phyloP scores from a whole-genome alignment of 2,329 filamentous ascomycete genomes.

The Arthroderma sp. region DNA sequence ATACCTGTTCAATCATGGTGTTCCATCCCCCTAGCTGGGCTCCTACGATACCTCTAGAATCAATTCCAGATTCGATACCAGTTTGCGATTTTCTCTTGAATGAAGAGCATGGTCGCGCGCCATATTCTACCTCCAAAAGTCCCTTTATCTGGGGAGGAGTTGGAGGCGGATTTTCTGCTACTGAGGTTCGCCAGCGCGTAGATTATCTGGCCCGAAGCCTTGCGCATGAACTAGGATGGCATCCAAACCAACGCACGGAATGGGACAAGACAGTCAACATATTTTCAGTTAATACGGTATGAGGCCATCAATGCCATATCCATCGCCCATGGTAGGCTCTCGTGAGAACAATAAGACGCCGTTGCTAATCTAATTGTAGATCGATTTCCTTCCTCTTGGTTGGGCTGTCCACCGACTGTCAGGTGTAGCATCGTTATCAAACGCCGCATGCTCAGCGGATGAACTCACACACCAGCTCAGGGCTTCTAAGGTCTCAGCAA shows the following conservation, averaged over 20 bases:
- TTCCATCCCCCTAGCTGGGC: constrained; percentile 24
- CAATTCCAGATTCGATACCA: constrained; percentile 56
- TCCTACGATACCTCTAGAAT: constrained; percentile 22
- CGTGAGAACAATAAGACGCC: not conserved
- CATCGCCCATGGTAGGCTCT: too few relatives aligned
- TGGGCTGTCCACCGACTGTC: constrained; percentile 58
- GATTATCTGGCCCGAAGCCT: constrained; percentile 50
- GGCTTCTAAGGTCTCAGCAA: constrained; percentile 48
- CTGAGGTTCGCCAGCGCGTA: constrained; percentile 45
- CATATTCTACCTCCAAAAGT: constrained; percentile 46
- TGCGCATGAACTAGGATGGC: constrained; percentile 49
- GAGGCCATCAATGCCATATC: constrained; percentile 12
- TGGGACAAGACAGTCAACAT: constrained; percentile 60
- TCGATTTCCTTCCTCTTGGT: constrained; percentile 54
- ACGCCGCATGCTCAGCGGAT: constrained; percentile 50
- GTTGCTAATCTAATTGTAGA: constrained; percentile 25
- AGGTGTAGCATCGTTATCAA: constrained; percentile 55
- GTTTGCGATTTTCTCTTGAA: constrained; percentile 58
- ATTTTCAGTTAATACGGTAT: constrained; percentile 57
- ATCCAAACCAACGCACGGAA: constrained; percentile 48
- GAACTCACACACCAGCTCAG: constrained; percentile 56
- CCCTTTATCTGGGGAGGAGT: constrained; percentile 61
- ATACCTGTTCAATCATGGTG: constrained; percentile 16
- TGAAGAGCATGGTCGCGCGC: constrained; percentile 50
- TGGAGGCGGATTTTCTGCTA: constrained; percentile 46